Percentiles rank a stretch among this genome's conserved stretches.
These are phyloP conservation scores for Yamagishiella unicocca DNA, from an alignment of 139 green algal genomes.

Conservation along the genomic window DNA sequence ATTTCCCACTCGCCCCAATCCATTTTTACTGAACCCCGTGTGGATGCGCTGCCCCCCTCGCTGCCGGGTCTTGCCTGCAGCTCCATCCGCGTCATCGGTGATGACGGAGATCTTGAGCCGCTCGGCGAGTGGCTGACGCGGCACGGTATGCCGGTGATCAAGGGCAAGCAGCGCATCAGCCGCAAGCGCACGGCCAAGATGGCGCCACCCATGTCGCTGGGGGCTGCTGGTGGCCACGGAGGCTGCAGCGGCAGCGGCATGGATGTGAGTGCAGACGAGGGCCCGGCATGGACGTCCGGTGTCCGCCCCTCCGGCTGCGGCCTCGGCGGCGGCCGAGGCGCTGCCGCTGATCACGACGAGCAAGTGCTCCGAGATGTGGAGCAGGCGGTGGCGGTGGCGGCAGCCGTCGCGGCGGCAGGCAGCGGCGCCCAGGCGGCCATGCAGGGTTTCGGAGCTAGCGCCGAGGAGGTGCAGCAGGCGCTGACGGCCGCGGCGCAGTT, in stretches of 20 bases:
- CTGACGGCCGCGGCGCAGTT: constrained; percentile 4
- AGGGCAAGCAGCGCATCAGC: constrained; percentile 37
- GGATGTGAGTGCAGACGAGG: too few species aligned
- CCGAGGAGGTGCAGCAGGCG: not conserved
- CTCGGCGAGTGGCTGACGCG: constrained; percentile 27
- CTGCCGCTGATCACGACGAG: too few species aligned
- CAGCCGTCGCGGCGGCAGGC: not conserved
- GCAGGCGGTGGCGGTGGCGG: not conserved
- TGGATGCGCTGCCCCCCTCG: too few species aligned
- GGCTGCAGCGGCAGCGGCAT: not conserved
- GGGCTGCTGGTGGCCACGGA: not conserved
- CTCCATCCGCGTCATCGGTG: constrained; percentile 12
- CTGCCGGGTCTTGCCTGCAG: too few species aligned
- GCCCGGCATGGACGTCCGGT: too few species aligned
- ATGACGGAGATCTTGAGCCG: not conserved
- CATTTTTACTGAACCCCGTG: too few species aligned
- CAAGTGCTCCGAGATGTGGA: too few species aligned
- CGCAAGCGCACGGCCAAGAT: not conserved
- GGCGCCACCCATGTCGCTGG: too few species aligned
- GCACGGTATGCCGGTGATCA: constrained; percentile 11
- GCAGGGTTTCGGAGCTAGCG: not conserved
- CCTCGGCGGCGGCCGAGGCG: not conserved
- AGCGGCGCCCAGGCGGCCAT: not conserved
- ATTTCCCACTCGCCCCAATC: too few species aligned
- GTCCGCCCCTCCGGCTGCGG: too few species aligned